Conservation (phyloP, 371 early-diverging fungal species). For the Choanephora cucurbitarum region DNA sequence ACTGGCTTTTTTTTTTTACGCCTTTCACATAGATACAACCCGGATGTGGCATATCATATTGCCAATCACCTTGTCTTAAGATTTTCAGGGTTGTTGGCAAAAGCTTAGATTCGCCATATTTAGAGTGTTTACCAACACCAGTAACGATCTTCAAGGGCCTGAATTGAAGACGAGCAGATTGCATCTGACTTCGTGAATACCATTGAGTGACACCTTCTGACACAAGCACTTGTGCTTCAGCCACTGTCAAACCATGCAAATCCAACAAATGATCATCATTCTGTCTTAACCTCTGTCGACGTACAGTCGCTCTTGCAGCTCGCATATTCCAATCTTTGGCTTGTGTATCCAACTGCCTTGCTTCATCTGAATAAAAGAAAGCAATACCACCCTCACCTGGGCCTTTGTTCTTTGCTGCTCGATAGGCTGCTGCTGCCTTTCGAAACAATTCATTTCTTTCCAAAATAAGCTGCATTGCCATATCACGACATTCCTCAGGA, state of each 20-base stretch:
- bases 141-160: conserved; percentile 64
- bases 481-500: conserved; percentile 61
- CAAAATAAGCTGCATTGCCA: conserved; percentile 48
- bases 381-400: conserved; percentile 66
- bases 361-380: conserved; percentile 69
- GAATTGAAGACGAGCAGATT: conserved; percentile 43
- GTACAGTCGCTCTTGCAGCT: conserved; percentile 68
- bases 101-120: conserved; percentile 55
- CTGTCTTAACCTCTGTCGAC: conserved; percentile 47
- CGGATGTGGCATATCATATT: conserved; percentile 52
- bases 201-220: conserved; percentile 65
- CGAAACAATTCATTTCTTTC: conserved; percentile 65
- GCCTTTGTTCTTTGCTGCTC: conserved; percentile 51
- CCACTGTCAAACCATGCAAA: conserved; percentile 68
- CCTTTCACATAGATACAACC: conserved; percentile 53
- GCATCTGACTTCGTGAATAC: conserved; percentile 60
- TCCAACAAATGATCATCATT: conserved; percentile 65
- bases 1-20: conserved; percentile 7
- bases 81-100: conserved; percentile 55
- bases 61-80: conserved; percentile 60
- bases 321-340: conserved; percentile 75
- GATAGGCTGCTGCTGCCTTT: conserved; percentile 64
- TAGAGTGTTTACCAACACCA: conserved; percentile 67
- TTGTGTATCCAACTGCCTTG: conserved; percentile 57
- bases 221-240: conserved; percentile 63